Base-by-base conservation (phyloP, 495 filamentous ascomycete species). In the Amniculicola lignicola region DNA sequence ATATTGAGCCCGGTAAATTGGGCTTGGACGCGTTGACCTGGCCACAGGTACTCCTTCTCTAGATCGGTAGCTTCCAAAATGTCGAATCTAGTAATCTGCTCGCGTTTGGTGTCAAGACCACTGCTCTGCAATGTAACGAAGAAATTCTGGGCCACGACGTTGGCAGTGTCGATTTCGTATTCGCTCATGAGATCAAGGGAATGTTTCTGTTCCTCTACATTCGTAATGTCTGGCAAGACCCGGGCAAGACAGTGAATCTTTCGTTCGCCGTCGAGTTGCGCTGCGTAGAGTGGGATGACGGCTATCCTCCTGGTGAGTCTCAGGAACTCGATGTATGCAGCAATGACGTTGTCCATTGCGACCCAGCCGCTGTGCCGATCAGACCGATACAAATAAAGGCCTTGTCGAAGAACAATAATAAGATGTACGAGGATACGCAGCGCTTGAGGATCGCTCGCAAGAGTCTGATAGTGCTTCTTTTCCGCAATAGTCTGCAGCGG, bases 261-360 rank as follows among this genome's bases (percentile, higher is more conserved):
- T 44, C 77, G 70, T 1, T 68, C 54, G 0, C 67, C 70, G 5
- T 79, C 78, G 2, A 98, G 75, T 60, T 86, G 82, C 22, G 88
- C 85, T 31, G 86, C 90, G 70, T 99, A 99, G 2, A 92, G 74
- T 3, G 92, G 91, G 46, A 94, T 83, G 35, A 91, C 69, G 41
- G 89, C 82, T 37, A 84, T 79, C 40, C 93, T 77, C 9, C 82
- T 79, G 25, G 79, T 77, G 29, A 84, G 71, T 23, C 85, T 79
- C 11, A 97, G 76, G 52, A 85, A 84, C 57, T 88, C 82, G 51
- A 95, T 84, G 65, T 97, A 96, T 14, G 81, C 84, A 1, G 88
- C 77, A 54, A 93, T 77, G n/a, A 87, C 73, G 61, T 83, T 82
- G 59, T 91, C 85, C 47, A 77, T 69, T 16, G 64, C 65, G 29